A percentile compares a stretch with the other conserved stretches of the same genome.
phyloP scores from a whole-genome alignment of 768 basidiomycete species.

The Suillus variegatus region DNA sequence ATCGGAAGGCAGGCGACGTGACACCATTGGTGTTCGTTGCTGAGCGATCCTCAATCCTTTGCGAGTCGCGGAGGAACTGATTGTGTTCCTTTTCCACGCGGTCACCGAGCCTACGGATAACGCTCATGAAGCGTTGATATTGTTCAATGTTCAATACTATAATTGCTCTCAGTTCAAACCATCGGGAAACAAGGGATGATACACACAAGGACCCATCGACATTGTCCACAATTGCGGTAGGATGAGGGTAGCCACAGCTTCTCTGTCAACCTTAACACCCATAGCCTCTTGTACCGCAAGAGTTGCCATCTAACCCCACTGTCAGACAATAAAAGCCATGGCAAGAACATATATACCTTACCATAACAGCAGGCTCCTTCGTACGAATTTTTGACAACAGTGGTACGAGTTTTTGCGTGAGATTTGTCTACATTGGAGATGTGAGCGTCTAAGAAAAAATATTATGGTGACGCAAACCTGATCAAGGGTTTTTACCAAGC shows the following conservation, averaged over 20 bases:
- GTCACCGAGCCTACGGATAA: constrained; percentile 73
- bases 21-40: constrained; percentile 46
- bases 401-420: constrained; percentile 96
- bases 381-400: constrained; percentile 93
- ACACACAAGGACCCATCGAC: constrained; percentile 92
- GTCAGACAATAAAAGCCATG: neutral
- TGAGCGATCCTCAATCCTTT: constrained; percentile 82
- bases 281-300: constrained; percentile 92
- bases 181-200: neutral
- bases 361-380: constrained; percentile 95
- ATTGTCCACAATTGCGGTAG: constrained; percentile 95
- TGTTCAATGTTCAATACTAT: constrained; percentile 81
- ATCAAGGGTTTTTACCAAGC: constrained; percentile 89
- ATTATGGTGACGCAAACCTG: constrained; percentile 51
- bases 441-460: constrained; percentile 1
- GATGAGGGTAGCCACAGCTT: constrained; percentile 87
- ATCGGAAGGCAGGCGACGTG: constrained; percentile 37
- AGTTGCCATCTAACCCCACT: constrained; percentile 69
- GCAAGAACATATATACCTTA: constrained; percentile 26
- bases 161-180: constrained; percentile 9
- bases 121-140: constrained; percentile 90
- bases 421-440: constrained; percentile 55
- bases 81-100: constrained; percentile 93
- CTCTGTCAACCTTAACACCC: constrained; percentile 92
- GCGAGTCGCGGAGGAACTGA: constrained; percentile 90